Percentiles rank a stretch among this genome's conserved stretches.
Conservation (phyloP, 2,329 filamentous ascomycete species). For the Lasiodiplodia sp. region DNA sequence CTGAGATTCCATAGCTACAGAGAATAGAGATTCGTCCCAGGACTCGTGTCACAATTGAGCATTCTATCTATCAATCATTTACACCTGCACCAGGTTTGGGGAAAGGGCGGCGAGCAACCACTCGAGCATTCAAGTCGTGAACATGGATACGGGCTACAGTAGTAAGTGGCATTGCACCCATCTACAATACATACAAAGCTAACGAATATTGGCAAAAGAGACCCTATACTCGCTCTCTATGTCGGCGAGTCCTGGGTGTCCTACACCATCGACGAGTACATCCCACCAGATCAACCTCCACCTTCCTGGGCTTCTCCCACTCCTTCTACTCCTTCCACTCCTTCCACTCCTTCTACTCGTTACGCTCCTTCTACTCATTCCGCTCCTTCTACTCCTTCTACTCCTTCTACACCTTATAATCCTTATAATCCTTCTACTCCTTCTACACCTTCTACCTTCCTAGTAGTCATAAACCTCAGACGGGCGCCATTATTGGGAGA, state of each 20-base stretch:
- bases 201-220: neutral
- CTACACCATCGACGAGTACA: constrained; percentile 33
- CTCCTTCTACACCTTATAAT: no score
- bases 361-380: no score
- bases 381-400: neutral
- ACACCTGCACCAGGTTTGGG: neutral
- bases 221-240: constrained; percentile 16
- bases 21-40: no score
- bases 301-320: neutral
- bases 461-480: no score
- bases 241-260: constrained; percentile 17
- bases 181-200: neutral
- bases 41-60: no score
- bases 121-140: constrained; percentile 20
- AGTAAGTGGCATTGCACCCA: neutral
- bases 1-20: no score
- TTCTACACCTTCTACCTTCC: neutral
- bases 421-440: neutral
- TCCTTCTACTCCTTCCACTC: neutral
- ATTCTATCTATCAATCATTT: no score
- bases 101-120: neutral
- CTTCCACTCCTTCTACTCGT: neutral
- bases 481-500: no score
- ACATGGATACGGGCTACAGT: neutral
- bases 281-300: neutral